phyloP scores from a whole-genome alignment of 768 basidiomycete genomes.

The Sistotremastrum suecicum region DNA sequence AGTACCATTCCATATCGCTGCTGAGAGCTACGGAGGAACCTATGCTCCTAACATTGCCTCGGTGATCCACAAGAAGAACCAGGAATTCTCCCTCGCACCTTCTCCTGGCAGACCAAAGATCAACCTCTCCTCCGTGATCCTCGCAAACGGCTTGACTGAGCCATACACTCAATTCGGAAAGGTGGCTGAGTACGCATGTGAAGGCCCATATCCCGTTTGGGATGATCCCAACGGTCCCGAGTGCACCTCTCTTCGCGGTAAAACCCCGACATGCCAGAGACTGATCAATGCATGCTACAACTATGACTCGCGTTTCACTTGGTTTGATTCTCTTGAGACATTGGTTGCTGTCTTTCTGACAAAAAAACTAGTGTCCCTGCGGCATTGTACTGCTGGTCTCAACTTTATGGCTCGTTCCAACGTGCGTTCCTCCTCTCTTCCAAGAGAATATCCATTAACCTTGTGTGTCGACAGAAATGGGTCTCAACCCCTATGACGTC shows the following conservation, averaged over 20 bases:
- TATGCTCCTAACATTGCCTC: constrained; percentile 81
- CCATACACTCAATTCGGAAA: constrained; percentile 69
- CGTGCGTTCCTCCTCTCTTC: constrained; percentile 27
- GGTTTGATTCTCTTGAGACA: constrained; percentile 7
- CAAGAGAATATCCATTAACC: neutral
- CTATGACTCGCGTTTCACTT: constrained; percentile 43
- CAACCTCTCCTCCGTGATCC: constrained; percentile 71
- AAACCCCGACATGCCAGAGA: constrained; percentile 58
- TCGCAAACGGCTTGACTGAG: constrained; percentile 83
- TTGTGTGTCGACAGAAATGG: constrained; percentile 31
- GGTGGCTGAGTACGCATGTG: constrained; percentile 69
- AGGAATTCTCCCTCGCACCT: constrained; percentile 31
- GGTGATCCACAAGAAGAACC: constrained; percentile 68
- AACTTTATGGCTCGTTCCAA: constrained; percentile 57
- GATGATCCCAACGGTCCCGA: constrained; percentile 48
- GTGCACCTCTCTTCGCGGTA: constrained; percentile 46
- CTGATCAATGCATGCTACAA: constrained; percentile 61
- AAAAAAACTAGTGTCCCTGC: constrained; percentile 42
- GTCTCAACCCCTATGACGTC: constrained; percentile 83
- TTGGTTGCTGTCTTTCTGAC: neutral
- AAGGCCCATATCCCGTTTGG: constrained; percentile 72
- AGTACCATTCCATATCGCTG: constrained; percentile 64
- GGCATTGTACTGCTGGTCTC: constrained; percentile 62
- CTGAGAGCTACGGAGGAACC: constrained; percentile 66
- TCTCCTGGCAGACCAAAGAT: constrained; percentile 45